Percentiles rank a stretch among this genome's conserved stretches.
phyloP scores from a whole-genome alignment of 768 basidiomycete species.

The Ramaria sp. region DNA sequence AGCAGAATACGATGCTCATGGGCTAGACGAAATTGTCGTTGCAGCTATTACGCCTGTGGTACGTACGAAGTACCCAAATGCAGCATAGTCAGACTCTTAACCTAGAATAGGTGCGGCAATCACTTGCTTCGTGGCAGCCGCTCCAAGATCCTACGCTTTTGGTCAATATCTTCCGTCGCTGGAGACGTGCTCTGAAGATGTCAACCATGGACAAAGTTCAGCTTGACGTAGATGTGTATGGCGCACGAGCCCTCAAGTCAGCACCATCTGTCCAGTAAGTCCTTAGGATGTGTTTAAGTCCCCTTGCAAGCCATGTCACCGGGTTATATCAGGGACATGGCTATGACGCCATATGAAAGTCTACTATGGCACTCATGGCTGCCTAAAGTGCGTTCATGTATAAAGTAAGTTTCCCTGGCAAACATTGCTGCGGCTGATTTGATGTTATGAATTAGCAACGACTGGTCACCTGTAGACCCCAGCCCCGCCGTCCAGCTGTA shows the following conservation, averaged over 20 bases:
- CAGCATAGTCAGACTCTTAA: not conserved
- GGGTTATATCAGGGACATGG: conserved; percentile 31
- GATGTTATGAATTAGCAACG: conserved; percentile 39
- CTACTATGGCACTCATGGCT: conserved; percentile 93
- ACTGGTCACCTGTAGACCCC: conserved; percentile 73
- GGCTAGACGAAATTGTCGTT: conserved; percentile 85
- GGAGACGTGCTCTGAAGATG: conserved; percentile 60
- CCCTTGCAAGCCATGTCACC: not conserved
- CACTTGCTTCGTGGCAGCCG: conserved; percentile 74
- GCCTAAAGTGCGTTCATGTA: conserved; percentile 82
- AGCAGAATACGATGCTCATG: conserved; percentile 65
- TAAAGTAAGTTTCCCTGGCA: conserved; percentile 44
- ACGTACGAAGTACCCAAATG: conserved; percentile 13
- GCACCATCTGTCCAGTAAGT: conserved; percentile 28
- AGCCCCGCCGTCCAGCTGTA: conserved; percentile 72
- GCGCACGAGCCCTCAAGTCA: conserved; percentile 27
- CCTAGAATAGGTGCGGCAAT: conserved; percentile 45
- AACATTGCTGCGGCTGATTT: not conserved
- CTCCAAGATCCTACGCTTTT: conserved; percentile 63
- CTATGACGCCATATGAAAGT: conserved; percentile 94
- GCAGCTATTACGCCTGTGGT: conserved; percentile 80
- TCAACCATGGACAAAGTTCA: conserved; percentile 31
- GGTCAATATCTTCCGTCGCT: conserved; percentile 53
- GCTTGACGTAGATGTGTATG: conserved; percentile 47
- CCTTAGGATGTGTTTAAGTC: not conserved